These are phyloP conservation scores for Sporothrix luriei DNA, from an alignment of 2,329 filamentous ascomycete genomes.

Conservation along the genomic window DNA sequence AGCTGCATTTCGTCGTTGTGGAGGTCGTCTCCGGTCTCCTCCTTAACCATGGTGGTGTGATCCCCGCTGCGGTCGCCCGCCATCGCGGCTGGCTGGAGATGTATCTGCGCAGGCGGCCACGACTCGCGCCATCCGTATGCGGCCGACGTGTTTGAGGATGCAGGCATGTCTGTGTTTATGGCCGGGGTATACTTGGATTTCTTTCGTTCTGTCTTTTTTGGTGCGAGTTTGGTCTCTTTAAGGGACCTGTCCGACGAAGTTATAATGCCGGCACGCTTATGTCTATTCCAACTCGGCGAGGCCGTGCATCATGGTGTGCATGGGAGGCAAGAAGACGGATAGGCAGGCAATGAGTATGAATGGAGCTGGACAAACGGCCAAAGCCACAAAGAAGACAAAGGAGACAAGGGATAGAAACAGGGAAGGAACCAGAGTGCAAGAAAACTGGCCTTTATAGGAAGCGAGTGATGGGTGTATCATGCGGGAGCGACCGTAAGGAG, in stretches of 20 bases:
- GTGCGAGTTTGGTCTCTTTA: not conserved
- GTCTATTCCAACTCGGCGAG: not conserved
- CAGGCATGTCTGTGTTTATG: constrained; percentile 40
- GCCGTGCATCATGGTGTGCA: not conserved
- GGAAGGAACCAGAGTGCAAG: not conserved
- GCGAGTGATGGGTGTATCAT: not conserved
- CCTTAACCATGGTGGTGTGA: constrained; percentile 41
- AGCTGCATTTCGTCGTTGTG: constrained; percentile 43
- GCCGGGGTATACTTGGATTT: not conserved
- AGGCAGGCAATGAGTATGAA: not conserved
- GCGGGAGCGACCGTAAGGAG: constrained; percentile 19
- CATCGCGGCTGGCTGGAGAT: constrained; percentile 47
- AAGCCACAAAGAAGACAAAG: not conserved
- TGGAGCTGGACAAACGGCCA: not conserved
- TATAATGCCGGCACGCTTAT: not conserved
- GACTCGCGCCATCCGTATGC: constrained; percentile 46
- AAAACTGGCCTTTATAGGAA: constrained; percentile 1
- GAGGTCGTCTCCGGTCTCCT: constrained; percentile 45
- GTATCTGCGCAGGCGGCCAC: constrained; percentile 57
- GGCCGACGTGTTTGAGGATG: constrained; percentile 36
- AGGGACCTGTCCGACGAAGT: not conserved
- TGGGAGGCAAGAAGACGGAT: not conserved
- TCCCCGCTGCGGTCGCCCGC: constrained; percentile 47
- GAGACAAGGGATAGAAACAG: not conserved
- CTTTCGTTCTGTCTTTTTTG: too few species aligned